Conservation (phyloP, 1,139 yeast genomes). For the Pichia sorboxylosa region DNA sequence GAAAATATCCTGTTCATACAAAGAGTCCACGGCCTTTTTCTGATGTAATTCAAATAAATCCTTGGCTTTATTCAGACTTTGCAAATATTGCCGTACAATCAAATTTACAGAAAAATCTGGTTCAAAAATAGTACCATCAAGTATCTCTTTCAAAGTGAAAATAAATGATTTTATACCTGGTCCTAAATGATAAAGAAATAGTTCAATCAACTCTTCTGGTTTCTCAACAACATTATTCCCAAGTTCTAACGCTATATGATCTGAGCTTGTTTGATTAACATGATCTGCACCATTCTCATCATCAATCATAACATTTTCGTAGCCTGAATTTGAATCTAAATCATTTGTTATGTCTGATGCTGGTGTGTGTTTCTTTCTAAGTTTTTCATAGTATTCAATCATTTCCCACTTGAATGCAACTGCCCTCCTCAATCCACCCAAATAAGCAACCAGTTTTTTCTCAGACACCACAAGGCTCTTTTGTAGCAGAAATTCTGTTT, state of each 20-base stretch:
- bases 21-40: conserved; percentile 39
- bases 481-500: conserved; percentile 37
- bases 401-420: conserved; percentile 55
- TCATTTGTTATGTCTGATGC: not conserved
- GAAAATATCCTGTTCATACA: conserved; percentile 52
- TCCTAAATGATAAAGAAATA: conserved; percentile 56
- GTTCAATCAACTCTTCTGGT: conserved; percentile 45
- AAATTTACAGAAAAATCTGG: conserved; percentile 25
- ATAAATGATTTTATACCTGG: conserved; percentile 64
- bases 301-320: not conserved
- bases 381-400: conserved; percentile 18
- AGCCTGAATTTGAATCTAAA: not conserved
- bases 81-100: conserved; percentile 32
- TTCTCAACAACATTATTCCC: conserved; percentile 23
- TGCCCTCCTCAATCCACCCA: conserved; percentile 60
- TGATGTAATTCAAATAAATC: conserved; percentile 49
- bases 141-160: conserved; percentile 50
- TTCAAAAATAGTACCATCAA: conserved; percentile 51
- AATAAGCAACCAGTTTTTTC: conserved; percentile 40
- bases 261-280: not conserved
- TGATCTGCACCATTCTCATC: not conserved
- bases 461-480: conserved; percentile 40
- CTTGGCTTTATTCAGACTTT: conserved; percentile 42
- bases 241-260: conserved; percentile 10
- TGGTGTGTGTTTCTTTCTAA: not conserved